Conservation (phyloP, 1,284 basidiomycete species). For the Sporisorium sorghi region DNA sequence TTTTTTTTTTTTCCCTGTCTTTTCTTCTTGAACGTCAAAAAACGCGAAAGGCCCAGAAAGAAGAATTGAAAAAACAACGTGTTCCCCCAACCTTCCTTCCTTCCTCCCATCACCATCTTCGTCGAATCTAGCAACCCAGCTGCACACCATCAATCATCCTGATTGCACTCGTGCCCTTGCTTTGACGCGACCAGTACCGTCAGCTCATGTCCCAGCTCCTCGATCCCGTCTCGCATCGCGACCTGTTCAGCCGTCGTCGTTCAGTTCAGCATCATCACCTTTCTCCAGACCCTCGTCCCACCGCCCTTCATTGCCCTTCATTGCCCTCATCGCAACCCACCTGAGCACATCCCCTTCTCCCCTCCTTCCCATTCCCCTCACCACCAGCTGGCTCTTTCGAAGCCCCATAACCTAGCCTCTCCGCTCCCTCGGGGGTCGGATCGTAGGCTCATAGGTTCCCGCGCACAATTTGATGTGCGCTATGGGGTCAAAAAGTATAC, state of each 20-base stretch:
- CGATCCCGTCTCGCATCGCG: background rate
- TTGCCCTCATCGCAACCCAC: background rate
- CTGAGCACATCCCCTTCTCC: background rate
- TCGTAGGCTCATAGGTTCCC: constrained; percentile 49
- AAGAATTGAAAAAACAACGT: background rate
- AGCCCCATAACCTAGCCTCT: constrained; percentile 51
- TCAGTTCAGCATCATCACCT: background rate
- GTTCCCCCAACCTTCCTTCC: background rate
- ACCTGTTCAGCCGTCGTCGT: background rate
- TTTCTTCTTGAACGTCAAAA: background rate
- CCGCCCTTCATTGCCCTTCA: background rate
- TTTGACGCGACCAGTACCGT: too few species aligned
- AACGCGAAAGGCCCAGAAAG: constrained; percentile 1
- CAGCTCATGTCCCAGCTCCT: too few species aligned
- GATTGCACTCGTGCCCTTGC: too few species aligned
- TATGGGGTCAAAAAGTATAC: constrained; percentile 51
- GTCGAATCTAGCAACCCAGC: background rate
- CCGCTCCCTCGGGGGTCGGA: constrained; percentile 13
- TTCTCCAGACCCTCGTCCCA: background rate
- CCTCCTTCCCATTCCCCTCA: background rate
- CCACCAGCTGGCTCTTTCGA: constrained; percentile 47
- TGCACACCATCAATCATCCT: background rate
- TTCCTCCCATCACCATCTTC: constrained; percentile 4
- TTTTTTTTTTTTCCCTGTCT: background rate
- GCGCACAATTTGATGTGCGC: constrained; percentile 3